Evolutionary conservation across 2,329 filamentous ascomycete genomes (phyloP).

Genomic region (Pseudogymnoascus sp.): DNA sequence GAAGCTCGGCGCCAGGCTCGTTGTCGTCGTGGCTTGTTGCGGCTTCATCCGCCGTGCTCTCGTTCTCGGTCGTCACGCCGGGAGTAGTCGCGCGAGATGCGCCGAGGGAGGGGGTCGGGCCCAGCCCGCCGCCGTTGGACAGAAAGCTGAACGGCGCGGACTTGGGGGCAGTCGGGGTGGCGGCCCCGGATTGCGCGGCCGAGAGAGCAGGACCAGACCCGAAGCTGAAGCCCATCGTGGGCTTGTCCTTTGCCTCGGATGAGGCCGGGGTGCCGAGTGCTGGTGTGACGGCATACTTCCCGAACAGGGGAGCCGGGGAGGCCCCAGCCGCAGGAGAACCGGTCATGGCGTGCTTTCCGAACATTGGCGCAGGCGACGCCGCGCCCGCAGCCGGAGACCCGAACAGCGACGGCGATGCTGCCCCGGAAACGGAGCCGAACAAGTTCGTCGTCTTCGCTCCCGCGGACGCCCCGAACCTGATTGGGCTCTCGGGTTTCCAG

Average conservation of each 20-base stretch:
- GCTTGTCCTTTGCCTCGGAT: constrained; percentile 15
- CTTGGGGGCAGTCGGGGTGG: not conserved
- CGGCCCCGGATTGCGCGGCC: not conserved
- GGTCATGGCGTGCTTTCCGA: constrained; percentile 12
- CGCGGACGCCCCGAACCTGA: constrained; percentile 42
- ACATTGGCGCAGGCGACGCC: constrained; percentile 14
- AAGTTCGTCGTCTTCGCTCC: constrained; percentile 16
- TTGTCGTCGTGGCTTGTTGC: constrained; percentile 20
- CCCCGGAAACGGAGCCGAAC: constrained; percentile 24
- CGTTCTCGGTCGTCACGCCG: constrained; percentile 25
- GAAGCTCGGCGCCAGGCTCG: constrained; percentile 19
- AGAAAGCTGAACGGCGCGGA: constrained; percentile 4
- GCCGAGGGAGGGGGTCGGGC: constrained; percentile 16
- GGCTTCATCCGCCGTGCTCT: constrained; percentile 19
- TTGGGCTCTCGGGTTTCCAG: constrained; percentile 42
- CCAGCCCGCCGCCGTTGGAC: not conserved
- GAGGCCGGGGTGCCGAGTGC: constrained; percentile 16
- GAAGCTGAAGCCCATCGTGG: not conserved
- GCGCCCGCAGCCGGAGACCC: constrained; percentile 7
- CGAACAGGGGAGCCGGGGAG: constrained; percentile 16
- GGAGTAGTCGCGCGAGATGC: constrained; percentile 27
- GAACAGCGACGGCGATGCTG: constrained; percentile 15
- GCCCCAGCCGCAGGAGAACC: constrained; percentile 15
- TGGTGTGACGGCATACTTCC: constrained; percentile 10
- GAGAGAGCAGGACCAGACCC: not conserved